phyloP scores from a whole-genome alignment of 208 protist species.

The Vickermania ingenoplastis region DNA sequence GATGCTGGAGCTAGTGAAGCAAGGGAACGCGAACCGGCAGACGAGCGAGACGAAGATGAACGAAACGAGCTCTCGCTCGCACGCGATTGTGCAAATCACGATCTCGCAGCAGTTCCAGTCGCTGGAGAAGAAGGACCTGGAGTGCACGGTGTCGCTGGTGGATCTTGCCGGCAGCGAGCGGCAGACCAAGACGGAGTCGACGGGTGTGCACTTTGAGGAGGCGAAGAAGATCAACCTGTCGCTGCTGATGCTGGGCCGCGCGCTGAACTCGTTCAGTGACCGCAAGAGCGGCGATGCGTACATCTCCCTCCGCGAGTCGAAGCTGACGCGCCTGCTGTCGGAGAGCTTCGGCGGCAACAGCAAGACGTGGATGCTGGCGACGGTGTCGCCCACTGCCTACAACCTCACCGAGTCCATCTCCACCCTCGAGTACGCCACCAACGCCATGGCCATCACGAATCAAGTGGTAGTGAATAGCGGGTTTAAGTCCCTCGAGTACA shows the following conservation, averaged over 20 bases:
- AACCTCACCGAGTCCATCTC: slow-evolving; percentile 75
- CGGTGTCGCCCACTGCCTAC: slow-evolving; percentile 61
- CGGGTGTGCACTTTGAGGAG: slow-evolving; percentile 74
- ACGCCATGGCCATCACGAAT: slow-evolving; percentile 76
- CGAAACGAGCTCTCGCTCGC: too few species aligned
- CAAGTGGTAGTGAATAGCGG: slow-evolving; percentile 54
- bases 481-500: slow-evolving; percentile 51
- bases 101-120: slow-evolving; percentile 51
- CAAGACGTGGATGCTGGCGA: too few species aligned
- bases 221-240: slow-evolving; percentile 87
- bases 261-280: slow-evolving; percentile 77
- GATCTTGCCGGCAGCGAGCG: slow-evolving; percentile 77
- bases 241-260: slow-evolving; percentile 78
- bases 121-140: too few species aligned
- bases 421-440: slow-evolving; percentile 74
- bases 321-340: slow-evolving; percentile 81
- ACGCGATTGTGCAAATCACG: too few species aligned
- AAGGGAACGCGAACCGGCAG: slow-evolving; percentile 40
- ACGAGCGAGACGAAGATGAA: slow-evolving; percentile 65
- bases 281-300: slow-evolving; percentile 44
- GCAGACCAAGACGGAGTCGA: slow-evolving; percentile 65
- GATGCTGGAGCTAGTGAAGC: slow-evolving; percentile 45
- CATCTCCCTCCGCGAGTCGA: slow-evolving; percentile 82
- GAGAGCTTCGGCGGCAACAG: slow-evolving; percentile 89
- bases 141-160: too few species aligned